phyloP scores from a whole-genome alignment of 2,329 filamentous ascomycete species.

The Eurotiales sp. region DNA sequence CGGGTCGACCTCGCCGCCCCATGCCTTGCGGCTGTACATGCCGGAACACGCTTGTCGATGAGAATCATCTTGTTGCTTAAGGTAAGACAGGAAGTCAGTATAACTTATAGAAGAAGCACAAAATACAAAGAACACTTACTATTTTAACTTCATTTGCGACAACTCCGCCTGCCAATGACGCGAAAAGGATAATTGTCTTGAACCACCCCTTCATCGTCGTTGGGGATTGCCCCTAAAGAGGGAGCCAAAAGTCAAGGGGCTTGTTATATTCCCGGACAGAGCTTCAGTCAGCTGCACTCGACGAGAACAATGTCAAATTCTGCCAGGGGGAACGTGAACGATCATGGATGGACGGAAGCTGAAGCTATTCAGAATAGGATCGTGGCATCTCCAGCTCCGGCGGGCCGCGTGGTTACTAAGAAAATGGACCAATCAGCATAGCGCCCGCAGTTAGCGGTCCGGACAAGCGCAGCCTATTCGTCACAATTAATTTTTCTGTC shows the following conservation, averaged over 20 bases:
- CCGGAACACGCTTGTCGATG: conserved; percentile 81
- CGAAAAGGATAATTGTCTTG: conserved; percentile 33
- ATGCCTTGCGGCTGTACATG: conserved; percentile 88
- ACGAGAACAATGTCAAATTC: background rate
- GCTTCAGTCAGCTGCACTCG: background rate
- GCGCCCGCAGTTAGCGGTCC: conserved; percentile 11
- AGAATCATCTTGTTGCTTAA: conserved; percentile 68
- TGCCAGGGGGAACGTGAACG: no score
- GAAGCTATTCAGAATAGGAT: conserved; percentile 8
- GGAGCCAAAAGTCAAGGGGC: background rate
- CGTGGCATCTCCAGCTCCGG: conserved; percentile 12
- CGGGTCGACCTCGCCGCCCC: conserved; percentile 83
- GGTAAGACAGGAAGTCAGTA: background rate
- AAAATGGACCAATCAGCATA: conserved; percentile 5
- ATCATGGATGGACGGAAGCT: no score
- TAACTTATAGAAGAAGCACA: conserved; percentile 1
- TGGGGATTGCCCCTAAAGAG: conserved; percentile 11
- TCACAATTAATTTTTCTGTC: conserved; percentile 5
- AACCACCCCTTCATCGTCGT: conserved; percentile 40
- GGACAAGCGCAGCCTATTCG: background rate
- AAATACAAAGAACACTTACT: conserved; percentile 28
- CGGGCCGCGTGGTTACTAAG: conserved; percentile 5
- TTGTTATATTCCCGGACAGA: background rate
- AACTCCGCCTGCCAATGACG: conserved; percentile 34
- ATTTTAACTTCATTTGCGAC: conserved; percentile 46